Evolutionary conservation across 1,139 yeast genomes (phyloP).

Genomic region (Barnettozyma hawaiiensis): DNA sequence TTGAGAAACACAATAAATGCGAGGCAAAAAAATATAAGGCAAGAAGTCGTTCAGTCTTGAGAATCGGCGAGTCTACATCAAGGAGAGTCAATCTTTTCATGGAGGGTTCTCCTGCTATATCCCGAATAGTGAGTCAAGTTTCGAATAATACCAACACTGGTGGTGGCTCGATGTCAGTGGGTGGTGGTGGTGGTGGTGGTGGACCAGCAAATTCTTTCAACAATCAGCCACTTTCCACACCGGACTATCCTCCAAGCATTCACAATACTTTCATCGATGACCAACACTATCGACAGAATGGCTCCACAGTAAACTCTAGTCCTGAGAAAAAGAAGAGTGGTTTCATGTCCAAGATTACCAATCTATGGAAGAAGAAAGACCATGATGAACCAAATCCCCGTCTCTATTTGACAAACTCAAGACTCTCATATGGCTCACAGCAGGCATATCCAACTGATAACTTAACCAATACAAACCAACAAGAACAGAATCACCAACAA

Average conservation of each 20-base stretch:
- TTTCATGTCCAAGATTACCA: constrained; percentile 20
- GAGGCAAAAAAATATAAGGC: constrained; percentile 39
- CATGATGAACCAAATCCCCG: constrained; percentile 4
- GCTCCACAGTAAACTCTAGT: constrained; percentile 12
- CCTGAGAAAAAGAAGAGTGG: constrained; percentile 23
- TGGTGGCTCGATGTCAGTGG: background rate
- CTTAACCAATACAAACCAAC: background rate
- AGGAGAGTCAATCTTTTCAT: constrained; percentile 26
- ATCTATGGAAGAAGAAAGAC: constrained; percentile 21
- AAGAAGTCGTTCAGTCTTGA: constrained; percentile 47
- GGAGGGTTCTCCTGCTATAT: constrained; percentile 23
- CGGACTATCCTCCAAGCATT: background rate
- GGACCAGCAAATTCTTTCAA: background rate
- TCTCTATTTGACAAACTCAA: constrained; percentile 1
- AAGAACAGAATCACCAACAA: no score
- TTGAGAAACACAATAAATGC: constrained; percentile 55
- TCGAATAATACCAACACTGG: constrained; percentile 8
- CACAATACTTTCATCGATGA: background rate
- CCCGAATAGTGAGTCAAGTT: constrained; percentile 21
- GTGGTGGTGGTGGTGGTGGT: background rate
- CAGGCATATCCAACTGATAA: constrained; percentile 5
- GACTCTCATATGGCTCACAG: constrained; percentile 4
- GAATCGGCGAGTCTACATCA: constrained; percentile 25
- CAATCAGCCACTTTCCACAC: background rate
- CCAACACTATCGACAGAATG: constrained; percentile 6